Evolutionary conservation across 305 asterid species (phyloP).

Genomic region (Striga hermonthica): DNA sequence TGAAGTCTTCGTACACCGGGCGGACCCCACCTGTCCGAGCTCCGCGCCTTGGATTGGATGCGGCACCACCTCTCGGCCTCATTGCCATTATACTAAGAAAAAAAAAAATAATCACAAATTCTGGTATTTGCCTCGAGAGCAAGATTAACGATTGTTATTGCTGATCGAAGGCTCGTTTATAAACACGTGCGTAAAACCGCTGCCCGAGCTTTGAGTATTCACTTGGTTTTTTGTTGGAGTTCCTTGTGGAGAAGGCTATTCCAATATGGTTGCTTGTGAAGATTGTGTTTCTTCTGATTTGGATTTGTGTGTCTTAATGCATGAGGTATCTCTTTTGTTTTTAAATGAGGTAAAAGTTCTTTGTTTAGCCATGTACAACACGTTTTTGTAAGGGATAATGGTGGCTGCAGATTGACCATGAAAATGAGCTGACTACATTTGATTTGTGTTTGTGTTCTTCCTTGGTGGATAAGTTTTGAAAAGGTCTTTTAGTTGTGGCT

Average conservation of each 20-base stretch:
- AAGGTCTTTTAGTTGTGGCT: too few relatives aligned
- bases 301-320: too few relatives aligned
- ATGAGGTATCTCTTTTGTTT: too few relatives aligned
- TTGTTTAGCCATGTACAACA: too few relatives aligned
- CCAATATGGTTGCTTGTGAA: conserved; percentile 15
- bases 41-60: conserved; percentile 32
- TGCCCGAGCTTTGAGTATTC: conserved; percentile 15
- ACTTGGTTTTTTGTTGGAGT: conserved; percentile 7
- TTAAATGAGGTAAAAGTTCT: too few relatives aligned
- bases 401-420: too few relatives aligned
- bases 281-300: background rate
- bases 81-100: conserved; percentile 38
- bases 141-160: background rate
- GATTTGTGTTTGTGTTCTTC: too few relatives aligned
- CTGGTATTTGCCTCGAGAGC: background rate
- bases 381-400: too few relatives aligned
- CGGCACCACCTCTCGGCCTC: conserved; percentile 44
- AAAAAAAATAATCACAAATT: background rate
- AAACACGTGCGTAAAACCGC: background rate
- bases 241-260: conserved; percentile 41
- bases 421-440: too few relatives aligned
- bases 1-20: conserved; percentile 56
- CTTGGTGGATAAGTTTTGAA: too few relatives aligned
- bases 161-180: background rate
- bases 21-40: conserved; percentile 37